Percentiles rank a stretch among this genome's conserved stretches.
Conservation (phyloP, 176 grass and related monocot species). For the Saccharum officinarum region DNA sequence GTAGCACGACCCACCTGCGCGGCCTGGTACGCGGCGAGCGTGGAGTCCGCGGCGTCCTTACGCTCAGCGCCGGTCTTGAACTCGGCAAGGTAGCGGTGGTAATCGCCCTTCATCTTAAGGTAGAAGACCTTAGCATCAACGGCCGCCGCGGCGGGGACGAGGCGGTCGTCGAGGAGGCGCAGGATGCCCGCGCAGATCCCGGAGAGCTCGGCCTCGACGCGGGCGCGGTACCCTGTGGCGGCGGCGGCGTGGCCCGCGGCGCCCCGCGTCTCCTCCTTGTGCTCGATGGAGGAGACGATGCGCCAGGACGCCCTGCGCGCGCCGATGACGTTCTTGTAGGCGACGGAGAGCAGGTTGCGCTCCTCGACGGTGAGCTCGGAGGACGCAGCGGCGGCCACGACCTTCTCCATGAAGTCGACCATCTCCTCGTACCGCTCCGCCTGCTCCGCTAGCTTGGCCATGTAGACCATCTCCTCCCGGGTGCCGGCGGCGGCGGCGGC, state of each 20-base stretch:
- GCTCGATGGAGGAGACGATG: slow-evolving; percentile 98
- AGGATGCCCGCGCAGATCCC: slow-evolving; percentile 88
- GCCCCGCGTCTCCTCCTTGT: slow-evolving; percentile 90
- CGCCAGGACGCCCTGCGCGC: slow-evolving; percentile 90
- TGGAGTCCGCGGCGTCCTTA: slow-evolving; percentile 84
- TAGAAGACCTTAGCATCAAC: slow-evolving; percentile 95
- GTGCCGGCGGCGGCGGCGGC: slow-evolving; percentile 24
- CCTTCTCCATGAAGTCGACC: slow-evolving; percentile 99
- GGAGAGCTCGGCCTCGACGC: slow-evolving; percentile 87
- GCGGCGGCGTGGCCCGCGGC: slow-evolving; percentile 59
- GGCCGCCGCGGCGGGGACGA: slow-evolving; percentile 59
- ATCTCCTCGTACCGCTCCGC: slow-evolving; percentile 99
- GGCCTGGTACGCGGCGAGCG: slow-evolving; percentile 78
- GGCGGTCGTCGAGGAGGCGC: slow-evolving; percentile 67
- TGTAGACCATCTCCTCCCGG: slow-evolving; percentile 85
- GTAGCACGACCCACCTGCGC: slow-evolving; percentile 45
- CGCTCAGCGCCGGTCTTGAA: slow-evolving; percentile 80
- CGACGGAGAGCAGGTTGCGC: slow-evolving; percentile 95
- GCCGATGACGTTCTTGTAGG: slow-evolving; percentile 99
- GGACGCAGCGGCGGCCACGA: slow-evolving; percentile 38
- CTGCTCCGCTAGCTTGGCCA: slow-evolving; percentile 98
- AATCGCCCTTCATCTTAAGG: slow-evolving; percentile 99
- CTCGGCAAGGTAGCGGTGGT: slow-evolving; percentile 95
- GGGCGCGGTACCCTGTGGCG: slow-evolving; percentile 61
- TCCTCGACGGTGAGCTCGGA: slow-evolving; percentile 92